These are phyloP conservation scores for Moesziomyces globuligerus DNA, from an alignment of 1,284 basidiomycete genomes.

Conservation along the genomic window DNA sequence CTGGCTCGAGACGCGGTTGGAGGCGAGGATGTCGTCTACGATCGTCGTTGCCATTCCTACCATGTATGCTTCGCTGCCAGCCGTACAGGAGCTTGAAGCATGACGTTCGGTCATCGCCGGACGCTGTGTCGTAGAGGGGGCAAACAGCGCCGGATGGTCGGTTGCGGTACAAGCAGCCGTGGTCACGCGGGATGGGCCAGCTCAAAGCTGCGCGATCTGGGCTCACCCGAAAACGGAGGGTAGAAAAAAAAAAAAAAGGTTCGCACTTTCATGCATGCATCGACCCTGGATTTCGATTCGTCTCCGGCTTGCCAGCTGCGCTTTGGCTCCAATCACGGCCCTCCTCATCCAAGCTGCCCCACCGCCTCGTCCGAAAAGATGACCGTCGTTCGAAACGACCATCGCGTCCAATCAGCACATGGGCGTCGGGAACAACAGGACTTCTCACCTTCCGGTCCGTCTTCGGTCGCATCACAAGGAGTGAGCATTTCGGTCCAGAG, in stretches of 20 bases:
- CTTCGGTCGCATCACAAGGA: too few relatives aligned
- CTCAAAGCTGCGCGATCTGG: background rate
- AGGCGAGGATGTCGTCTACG: too few relatives aligned
- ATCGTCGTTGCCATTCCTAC: too few relatives aligned
- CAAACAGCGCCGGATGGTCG: background rate
- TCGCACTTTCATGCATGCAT: conserved; percentile 18
- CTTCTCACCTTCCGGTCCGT: background rate
- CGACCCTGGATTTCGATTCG: background rate
- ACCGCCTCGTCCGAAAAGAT: background rate
- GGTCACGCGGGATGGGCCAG: conserved; percentile 22
- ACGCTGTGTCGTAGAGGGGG: background rate
- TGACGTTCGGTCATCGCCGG: background rate
- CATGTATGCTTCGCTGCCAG: too few relatives aligned
- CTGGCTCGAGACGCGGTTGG: background rate
- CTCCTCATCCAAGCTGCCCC: background rate
- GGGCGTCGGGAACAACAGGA: background rate
- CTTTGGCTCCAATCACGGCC: conserved; percentile 1
- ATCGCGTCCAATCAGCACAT: background rate
- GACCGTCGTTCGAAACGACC: background rate
- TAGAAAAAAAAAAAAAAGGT: conserved; percentile 7
- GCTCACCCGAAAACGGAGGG: background rate
- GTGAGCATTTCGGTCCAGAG: too few relatives aligned
- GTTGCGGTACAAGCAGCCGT: background rate
- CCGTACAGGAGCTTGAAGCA: background rate
- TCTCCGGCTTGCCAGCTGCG: conserved; percentile 1